Evolutionary conservation across 208 protist genomes (phyloP).

Genomic region (Tritrichomonas musculus): DNA sequence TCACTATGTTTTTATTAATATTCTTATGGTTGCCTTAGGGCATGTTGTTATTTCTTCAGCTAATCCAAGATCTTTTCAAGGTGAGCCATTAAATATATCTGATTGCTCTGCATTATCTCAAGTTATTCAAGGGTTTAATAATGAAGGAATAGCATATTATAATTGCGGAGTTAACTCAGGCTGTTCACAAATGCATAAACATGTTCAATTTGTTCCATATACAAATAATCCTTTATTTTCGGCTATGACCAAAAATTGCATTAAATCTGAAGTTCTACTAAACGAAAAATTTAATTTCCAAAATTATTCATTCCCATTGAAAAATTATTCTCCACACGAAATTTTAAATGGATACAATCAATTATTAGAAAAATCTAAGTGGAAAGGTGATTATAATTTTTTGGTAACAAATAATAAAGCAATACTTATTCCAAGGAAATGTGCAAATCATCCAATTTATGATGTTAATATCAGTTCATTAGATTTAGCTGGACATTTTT

Average conservation of each 20-base stretch:
- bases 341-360: neutral
- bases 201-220: neutral
- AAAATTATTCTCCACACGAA: neutral
- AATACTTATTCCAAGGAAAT: neutral
- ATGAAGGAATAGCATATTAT: slow-evolving; percentile 18
- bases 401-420: neutral
- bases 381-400: neutral
- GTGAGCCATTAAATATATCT: neutral
- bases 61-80: neutral
- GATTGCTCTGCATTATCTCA: slow-evolving; percentile 5
- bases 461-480: slow-evolving; percentile 3
- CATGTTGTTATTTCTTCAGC: slow-evolving; percentile 25
- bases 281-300: neutral
- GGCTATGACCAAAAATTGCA: neutral
- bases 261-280: too few relatives aligned
- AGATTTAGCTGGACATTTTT: neutral
- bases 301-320: neutral
- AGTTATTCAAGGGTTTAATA: neutral
- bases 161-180: neutral
- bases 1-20: too few relatives aligned
- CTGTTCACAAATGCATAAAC: slow-evolving; percentile 16
- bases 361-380: neutral
- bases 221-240: neutral
- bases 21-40: neutral
- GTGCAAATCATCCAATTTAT: neutral